Evolutionary conservation across 495 filamentous ascomycete species (phyloP).

Genomic region (Astrothelium subdiscretum): DNA sequence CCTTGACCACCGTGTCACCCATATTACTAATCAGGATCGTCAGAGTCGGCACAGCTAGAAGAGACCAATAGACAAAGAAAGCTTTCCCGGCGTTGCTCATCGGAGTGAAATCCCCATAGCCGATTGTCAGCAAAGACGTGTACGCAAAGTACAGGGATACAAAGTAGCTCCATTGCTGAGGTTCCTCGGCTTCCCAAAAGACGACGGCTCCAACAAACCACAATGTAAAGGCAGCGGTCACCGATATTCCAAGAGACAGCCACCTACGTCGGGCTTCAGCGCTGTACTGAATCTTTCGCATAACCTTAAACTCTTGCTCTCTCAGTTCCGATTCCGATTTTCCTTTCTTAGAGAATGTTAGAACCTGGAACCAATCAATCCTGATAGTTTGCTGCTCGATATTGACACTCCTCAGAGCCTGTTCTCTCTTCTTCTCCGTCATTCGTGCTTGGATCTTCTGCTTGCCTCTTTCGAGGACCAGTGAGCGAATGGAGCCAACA

Average conservation of each 20-base stretch:
- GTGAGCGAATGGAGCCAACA: conserved; percentile 61
- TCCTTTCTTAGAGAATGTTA: conserved; percentile 20
- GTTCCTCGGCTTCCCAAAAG: conserved; percentile 47
- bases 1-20: conserved; percentile 64
- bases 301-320: conserved; percentile 67
- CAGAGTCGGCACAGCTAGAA: conserved; percentile 70
- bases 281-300: conserved; percentile 61
- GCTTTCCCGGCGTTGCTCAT: conserved; percentile 59
- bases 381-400: conserved; percentile 36
- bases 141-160: conserved; percentile 70
- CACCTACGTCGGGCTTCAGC: conserved; percentile 49
- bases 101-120: conserved; percentile 69
- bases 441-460: conserved; percentile 56
- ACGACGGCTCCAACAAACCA: conserved; percentile 72
- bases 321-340: conserved; percentile 46
- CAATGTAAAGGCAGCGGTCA: conserved; percentile 51
- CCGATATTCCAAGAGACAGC: conserved; percentile 53
- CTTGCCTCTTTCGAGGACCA: conserved; percentile 69
- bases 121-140: conserved; percentile 68
- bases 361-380: conserved; percentile 37
- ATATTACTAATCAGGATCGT: conserved; percentile 80
- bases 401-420: conserved; percentile 41
- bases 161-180: conserved; percentile 68
- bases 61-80: conserved; percentile 85
- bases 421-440: conserved; percentile 53